A percentile compares a stretch with the other conserved stretches of the same genome.
Evolutionary conservation across 805 yeast species (phyloP).

Genomic region (Huiozyma naganishii): DNA sequence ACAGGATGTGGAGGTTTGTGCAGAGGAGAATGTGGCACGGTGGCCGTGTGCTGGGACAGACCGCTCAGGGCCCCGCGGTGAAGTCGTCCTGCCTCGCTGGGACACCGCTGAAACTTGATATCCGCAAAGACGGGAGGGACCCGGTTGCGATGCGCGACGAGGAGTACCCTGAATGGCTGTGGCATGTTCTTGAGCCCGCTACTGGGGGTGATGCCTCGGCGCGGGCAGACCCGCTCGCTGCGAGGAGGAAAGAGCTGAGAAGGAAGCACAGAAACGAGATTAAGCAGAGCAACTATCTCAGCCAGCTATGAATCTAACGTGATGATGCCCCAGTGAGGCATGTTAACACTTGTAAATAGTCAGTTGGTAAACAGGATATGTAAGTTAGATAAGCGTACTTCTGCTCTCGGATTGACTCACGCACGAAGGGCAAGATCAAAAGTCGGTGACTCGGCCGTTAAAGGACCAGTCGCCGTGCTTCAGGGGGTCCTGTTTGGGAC

Average conservation of each 20-base stretch:
- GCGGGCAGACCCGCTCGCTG: not conserved
- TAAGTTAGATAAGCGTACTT: not conserved
- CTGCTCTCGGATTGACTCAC: not conserved
- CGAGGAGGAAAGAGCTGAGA: conserved; percentile 59
- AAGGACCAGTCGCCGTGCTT: conserved; percentile 88
- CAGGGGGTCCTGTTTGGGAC: conserved; percentile 95
- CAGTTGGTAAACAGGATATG: not conserved
- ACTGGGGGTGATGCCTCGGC: not conserved
- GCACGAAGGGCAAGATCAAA: conserved; percentile 31
- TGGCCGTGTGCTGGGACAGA: too few species aligned
- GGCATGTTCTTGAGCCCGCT: conserved; percentile 41
- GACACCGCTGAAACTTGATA: conserved; percentile 57
- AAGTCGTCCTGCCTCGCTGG: conserved; percentile 57
- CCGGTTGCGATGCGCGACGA: conserved; percentile 79
- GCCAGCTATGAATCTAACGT: conserved; percentile 6
- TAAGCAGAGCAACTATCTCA: conserved; percentile 64
- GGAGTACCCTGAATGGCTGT: conserved; percentile 92
- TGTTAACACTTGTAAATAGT: conserved; percentile 4
- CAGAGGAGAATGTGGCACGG: too few species aligned
- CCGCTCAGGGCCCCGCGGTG: too few species aligned
- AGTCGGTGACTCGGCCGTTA: conserved; percentile 94
- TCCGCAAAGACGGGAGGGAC: conserved; percentile 73
- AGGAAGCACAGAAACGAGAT: conserved; percentile 56
- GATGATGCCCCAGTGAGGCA: not conserved
- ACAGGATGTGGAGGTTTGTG: not conserved